These are phyloP conservation scores for Debaryomyces psychrophilus DNA, from an alignment of 1,139 yeast species.

Conservation along the genomic window DNA sequence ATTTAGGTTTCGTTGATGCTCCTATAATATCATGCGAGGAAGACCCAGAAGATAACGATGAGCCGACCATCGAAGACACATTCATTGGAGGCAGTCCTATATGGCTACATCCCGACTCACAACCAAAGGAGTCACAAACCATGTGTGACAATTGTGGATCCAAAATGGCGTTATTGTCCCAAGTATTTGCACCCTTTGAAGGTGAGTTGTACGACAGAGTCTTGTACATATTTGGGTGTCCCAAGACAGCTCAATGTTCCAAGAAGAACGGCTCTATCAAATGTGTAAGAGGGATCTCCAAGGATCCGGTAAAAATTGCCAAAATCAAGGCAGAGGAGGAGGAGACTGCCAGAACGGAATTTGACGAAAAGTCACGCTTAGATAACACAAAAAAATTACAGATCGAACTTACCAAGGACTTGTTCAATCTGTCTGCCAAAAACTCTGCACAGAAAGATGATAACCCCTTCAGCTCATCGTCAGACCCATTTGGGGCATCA, in stretches of 20 bases:
- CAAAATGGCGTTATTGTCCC: slow-evolving; percentile 68
- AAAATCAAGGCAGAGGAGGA: slow-evolving; percentile 42
- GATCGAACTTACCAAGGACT: slow-evolving; percentile 48
- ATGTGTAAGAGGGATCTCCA: slow-evolving; percentile 73
- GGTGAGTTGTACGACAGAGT: slow-evolving; percentile 77
- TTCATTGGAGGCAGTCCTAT: slow-evolving; percentile 79
- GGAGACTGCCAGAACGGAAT: slow-evolving; percentile 34
- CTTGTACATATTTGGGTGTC: slow-evolving; percentile 78
- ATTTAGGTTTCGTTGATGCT: slow-evolving; percentile 68
- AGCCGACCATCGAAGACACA: slow-evolving; percentile 68
- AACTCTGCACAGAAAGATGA: slow-evolving; percentile 19
- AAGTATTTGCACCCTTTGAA: slow-evolving; percentile 78
- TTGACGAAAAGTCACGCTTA: slow-evolving; percentile 45
- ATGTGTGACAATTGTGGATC: slow-evolving; percentile 67
- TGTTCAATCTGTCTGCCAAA: slow-evolving; percentile 29
- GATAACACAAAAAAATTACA: slow-evolving; percentile 46
- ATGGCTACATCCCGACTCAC: slow-evolving; percentile 56
- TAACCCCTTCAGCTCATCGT: slow-evolving; percentile 33
- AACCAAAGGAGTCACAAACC: slow-evolving; percentile 54
- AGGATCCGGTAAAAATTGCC: slow-evolving; percentile 54
- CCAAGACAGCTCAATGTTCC: slow-evolving; percentile 57
- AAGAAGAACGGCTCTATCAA: slow-evolving; percentile 69
- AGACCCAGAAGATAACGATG: slow-evolving; percentile 44
- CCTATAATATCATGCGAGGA: slow-evolving; percentile 29
- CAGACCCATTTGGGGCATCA: slow-evolving; percentile 28